These are phyloP conservation scores for Physcomitrellopsis africana DNA, from an alignment of 225 moss, liverwort and hornwort species.

Conservation along the genomic window DNA sequence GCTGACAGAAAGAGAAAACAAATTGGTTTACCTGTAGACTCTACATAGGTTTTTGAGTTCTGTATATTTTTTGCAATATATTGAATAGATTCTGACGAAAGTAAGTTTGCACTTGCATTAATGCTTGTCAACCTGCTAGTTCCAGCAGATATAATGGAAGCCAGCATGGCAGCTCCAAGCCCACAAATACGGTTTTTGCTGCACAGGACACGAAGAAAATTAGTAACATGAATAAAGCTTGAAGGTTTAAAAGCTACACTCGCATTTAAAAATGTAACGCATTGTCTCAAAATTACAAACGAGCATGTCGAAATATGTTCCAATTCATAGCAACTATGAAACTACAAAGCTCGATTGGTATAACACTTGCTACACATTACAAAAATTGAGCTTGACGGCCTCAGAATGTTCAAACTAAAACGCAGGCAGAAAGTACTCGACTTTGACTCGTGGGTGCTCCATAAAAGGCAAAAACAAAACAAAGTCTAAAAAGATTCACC, in stretches of 20 bases:
- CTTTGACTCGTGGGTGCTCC: neutral
- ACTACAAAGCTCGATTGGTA: conserved; percentile 15
- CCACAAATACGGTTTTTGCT: conserved; percentile 48
- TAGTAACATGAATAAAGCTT: neutral
- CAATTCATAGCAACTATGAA: conserved; percentile 14
- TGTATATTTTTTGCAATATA: conserved; percentile 38
- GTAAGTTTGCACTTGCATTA: conserved; percentile 45
- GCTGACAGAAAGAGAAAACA: neutral
- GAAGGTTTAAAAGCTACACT: neutral
- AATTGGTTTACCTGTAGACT: conserved; percentile 29
- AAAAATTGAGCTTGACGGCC: conserved; percentile 1
- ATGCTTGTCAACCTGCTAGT: conserved; percentile 45
- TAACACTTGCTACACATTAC: neutral
- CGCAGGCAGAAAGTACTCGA: conserved; percentile 11
- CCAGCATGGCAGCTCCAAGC: conserved; percentile 50
- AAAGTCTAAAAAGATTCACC: conserved; percentile 25
- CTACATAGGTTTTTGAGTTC: conserved; percentile 35
- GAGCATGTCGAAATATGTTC: neutral
- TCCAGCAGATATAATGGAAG: conserved; percentile 39
- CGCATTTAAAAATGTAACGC: no score
- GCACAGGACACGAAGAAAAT: conserved; percentile 4
- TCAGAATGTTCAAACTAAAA: neutral
- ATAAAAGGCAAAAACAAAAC: conserved; percentile 4
- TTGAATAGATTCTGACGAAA: conserved; percentile 40
- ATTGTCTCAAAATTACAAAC: no score